These are phyloP conservation scores for Soucietia sequanensis DNA, from an alignment of 805 yeast genomes.

Conservation along the genomic window DNA sequence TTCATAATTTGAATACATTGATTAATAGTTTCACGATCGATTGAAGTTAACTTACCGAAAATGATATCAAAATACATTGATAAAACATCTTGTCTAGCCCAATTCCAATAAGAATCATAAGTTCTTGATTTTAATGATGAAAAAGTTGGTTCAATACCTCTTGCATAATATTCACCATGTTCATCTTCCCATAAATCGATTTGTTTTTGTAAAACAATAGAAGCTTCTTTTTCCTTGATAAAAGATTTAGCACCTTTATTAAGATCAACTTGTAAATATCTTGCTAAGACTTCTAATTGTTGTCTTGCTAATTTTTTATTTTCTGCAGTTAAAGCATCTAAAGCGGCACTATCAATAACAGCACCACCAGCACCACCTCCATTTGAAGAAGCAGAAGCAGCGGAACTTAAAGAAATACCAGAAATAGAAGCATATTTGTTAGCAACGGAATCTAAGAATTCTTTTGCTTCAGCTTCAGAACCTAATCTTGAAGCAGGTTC, in stretches of 20 bases:
- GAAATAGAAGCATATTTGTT: constrained; percentile 81
- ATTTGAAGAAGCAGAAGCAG: constrained; percentile 57
- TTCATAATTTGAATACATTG: constrained; percentile 98
- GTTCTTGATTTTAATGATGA: constrained; percentile 91
- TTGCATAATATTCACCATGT: constrained; percentile 89
- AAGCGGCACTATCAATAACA: constrained; percentile 91
- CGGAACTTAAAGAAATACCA: constrained; percentile 73
- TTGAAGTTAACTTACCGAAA: constrained; percentile 85
- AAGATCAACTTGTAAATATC: constrained; percentile 90
- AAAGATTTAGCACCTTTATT: constrained; percentile 86
- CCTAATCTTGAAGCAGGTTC: constrained; percentile 92
- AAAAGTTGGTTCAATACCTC: constrained; percentile 87
- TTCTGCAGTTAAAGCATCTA: constrained; percentile 76
- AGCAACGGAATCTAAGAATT: constrained; percentile 77
- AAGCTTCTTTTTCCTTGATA: constrained; percentile 81
- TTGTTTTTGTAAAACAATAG: constrained; percentile 80
- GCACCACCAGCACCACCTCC: constrained; percentile 76
- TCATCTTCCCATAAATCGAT: constrained; percentile 83
- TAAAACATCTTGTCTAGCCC: constrained; percentile 98
- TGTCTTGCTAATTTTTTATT: constrained; percentile 69
- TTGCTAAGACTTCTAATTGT: constrained; percentile 87
- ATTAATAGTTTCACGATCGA: constrained; percentile 93
- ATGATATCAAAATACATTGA: constrained; percentile 94
- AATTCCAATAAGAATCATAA: constrained; percentile 98
- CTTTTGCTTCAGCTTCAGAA: constrained; percentile 86